Evolutionary conservation across 345 rosid species (phyloP), one percentile per base, ranked within the genome.

Genomic region (Erysimum cheiranthoides): DNA sequence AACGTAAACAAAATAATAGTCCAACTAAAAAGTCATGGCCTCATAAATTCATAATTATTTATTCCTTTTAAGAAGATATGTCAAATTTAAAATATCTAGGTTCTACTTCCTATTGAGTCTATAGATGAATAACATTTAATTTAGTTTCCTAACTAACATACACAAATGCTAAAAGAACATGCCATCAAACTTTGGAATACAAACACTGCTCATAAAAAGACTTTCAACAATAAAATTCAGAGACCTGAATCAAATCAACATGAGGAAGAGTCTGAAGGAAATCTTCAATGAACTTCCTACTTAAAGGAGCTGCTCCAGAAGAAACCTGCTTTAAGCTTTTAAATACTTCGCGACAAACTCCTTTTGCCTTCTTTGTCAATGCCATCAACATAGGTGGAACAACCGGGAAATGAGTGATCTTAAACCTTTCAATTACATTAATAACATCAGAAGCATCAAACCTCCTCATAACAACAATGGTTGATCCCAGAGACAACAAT

Each of bases 191-290:
- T 60, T 59, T 17, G n/a, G 18, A 10, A 46, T 14, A 58, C 1
- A 51, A 52, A 54, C 47, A 54, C 47, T 12, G 13, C 57, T 57
- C 30, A 35, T 56, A 25, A 17, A 63, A 52, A 30, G 49, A 27
- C 60, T 25, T n/a, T 3, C 40, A 39, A 51, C 38, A 34, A 57
- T 11, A 53, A 25, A 67, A 21, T 31, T 34, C 21, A 42, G 30
- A 13, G 61, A 93, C 98, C 93, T 93, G 96, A 81, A 91, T 89
- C 68, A 91, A 85, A 74, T 91, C 97, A 28, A 88, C 93, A 66
- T 82, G 83, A 70, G 86, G 89, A 47, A 89, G 77, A 71, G 79
- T 72, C 76, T 14, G 67, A 66, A 85, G 46, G 34, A 93, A 88
- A 18, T 86, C 86, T 40, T 89, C 87, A 18, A 93, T 83, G 21